These are phyloP conservation scores for Alisma plantagoaquatica DNA, from an alignment of 106 monocot genomes.

Conservation along the genomic window DNA sequence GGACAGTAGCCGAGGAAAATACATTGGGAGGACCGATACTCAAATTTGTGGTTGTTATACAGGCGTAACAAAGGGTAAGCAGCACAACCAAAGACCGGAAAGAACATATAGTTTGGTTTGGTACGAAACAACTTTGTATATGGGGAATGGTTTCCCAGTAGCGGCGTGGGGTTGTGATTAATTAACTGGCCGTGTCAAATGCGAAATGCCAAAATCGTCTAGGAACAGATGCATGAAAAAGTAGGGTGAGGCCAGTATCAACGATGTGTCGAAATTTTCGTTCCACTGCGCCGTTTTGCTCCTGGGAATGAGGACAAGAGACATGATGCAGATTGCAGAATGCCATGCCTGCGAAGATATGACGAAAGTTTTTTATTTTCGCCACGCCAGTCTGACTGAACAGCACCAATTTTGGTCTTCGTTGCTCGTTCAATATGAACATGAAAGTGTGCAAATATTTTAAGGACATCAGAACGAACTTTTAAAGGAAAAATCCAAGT, in stretches of 20 bases:
- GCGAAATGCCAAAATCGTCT: neutral
- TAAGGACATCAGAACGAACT: neutral
- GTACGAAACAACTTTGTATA: neutral
- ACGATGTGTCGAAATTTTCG: conserved; percentile 1
- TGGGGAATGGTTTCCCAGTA: neutral
- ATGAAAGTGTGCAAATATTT: neutral
- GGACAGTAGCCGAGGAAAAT: neutral
- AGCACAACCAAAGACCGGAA: neutral
- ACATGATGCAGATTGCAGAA: neutral
- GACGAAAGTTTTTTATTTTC: neutral
- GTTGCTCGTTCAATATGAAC: neutral
- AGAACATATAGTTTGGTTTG: neutral
- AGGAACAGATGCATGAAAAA: neutral
- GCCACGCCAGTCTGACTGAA: conserved; percentile 3
- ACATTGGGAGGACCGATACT: neutral
- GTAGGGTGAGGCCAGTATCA: neutral
- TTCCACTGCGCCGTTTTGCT: conserved; percentile 2
- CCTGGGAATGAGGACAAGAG: neutral
- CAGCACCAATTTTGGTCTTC: neutral
- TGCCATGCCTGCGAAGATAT: neutral
- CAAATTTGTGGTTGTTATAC: neutral
- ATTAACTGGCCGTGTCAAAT: neutral
- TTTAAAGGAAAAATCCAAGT: neutral
- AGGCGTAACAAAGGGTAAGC: neutral
- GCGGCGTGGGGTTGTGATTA: neutral